Base-by-base conservation (phyloP, 2,329 filamentous ascomycete species). In the Lecanicillium sp. region DNA sequence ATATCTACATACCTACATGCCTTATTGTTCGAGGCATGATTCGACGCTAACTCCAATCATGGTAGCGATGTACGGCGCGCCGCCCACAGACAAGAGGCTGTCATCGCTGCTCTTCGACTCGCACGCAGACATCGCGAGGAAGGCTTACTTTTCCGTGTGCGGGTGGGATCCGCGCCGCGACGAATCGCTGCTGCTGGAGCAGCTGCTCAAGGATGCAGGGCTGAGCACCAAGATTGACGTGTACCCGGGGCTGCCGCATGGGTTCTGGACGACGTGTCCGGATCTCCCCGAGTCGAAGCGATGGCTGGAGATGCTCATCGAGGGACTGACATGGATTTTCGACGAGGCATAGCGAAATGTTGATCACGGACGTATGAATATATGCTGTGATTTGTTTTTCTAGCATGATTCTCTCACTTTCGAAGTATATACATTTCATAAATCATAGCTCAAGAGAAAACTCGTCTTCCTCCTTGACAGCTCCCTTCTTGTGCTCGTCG, bases 111-210 rank as follows among this genome's bases (percentile, higher is more conserved):
- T 63, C 0, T 62, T 65, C 32, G 58, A 63, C 7, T 64, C 60
- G 0, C 62, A 67, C 44, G 56, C 55, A 5, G 40, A 51, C 15
- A 56, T 66, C 27, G 59, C 61, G 4, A 45, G 55, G 6, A 64
- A 61, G 49, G 66, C 68, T 0, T 70, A 67, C 50, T 73, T 76
- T 54, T 67, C 73, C 53, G 65, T 76, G 15, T 71, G 67, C 26
- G 73, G 72, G 0, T 57, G 68, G 52, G 74, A 76, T 57, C 72
- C 72, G 1, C 54, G 72, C 41, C 61, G 73, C 15, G 73, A 77
- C 38, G 73, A 77, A 52, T 71, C 66, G 2, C 59, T 76, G 27
- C 55, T 77, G 5, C 70, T 74, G 36, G 71, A 73, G 51, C 55
- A 67, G 15, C 55, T 62, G 32, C 57, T 72, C 14, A 55, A 54